phyloP scores from a whole-genome alignment of 2,329 filamentous ascomycete genomes.

The Sphaerulina populicola region DNA sequence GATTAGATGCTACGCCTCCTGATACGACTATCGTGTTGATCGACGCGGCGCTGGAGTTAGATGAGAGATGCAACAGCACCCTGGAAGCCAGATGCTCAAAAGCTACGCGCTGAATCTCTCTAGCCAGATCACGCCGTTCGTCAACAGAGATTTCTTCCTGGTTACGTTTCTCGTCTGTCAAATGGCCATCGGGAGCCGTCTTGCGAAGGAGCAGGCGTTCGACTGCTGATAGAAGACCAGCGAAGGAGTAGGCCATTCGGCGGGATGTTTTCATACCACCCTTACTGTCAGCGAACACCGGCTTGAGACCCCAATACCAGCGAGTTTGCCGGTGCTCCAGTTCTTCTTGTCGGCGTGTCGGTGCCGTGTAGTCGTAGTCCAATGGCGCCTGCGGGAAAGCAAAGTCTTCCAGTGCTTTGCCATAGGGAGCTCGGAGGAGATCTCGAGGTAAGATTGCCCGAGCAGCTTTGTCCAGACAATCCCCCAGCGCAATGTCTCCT shows the following conservation, averaged over 20 bases:
- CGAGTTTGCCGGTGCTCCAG: slow-evolving; percentile 39
- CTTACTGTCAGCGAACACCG: slow-evolving; percentile 55
- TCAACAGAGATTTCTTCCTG: slow-evolving; percentile 41
- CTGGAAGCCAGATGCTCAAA: slow-evolving; percentile 82
- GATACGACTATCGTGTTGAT: slow-evolving; percentile 66
- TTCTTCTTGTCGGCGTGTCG: slow-evolving; percentile 52
- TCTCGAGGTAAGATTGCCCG: slow-evolving; percentile 61
- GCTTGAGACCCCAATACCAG: slow-evolving; percentile 61
- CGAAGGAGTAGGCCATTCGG: slow-evolving; percentile 63
- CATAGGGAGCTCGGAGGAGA: slow-evolving; percentile 67
- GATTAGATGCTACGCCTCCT: slow-evolving; percentile 83
- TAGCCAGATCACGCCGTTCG: slow-evolving; percentile 62
- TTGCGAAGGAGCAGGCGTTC: slow-evolving; percentile 46
- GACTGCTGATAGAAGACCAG: slow-evolving; percentile 59
- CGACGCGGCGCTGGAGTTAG: slow-evolving; percentile 1
- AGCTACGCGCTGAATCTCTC: slow-evolving; percentile 65
- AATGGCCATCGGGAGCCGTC: slow-evolving; percentile 21
- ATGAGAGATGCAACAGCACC: slow-evolving; percentile 48
- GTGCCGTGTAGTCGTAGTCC: slow-evolving; percentile 52
- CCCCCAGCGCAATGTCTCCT: slow-evolving; percentile 77
- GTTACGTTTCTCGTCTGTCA: slow-evolving; percentile 30
- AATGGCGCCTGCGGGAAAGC: slow-evolving; percentile 53
- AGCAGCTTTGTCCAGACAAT: slow-evolving; percentile 80
- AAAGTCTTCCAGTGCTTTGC: slow-evolving; percentile 67
- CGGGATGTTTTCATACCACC: slow-evolving; percentile 30